Evolutionary conservation across 768 basidiomycete genomes (phyloP), one percentile per base, ranked within the genome.

Genomic region (Pleurotus giganteus): DNA sequence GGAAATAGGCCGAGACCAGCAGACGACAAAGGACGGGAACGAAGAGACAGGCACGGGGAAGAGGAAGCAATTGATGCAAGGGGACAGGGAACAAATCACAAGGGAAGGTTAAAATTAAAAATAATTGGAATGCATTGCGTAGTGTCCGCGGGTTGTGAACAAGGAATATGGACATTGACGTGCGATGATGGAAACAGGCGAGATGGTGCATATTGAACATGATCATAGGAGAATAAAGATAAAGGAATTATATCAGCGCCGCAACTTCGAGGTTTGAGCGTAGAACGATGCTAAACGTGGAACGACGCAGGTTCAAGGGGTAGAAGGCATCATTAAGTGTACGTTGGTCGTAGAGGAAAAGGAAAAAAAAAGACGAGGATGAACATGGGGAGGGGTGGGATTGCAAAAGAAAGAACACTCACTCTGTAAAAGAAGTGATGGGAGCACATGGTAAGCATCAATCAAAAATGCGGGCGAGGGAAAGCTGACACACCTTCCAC

Each of bases 401-500:
- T 63, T 58, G 64, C 63, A 50, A 62, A 57, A 58, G 64, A 61
- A 50, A 39, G 42, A 59, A 62, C 28, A 87, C 86, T 89, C 79
- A 90, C 88, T 88, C 87, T 89, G 61, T 37, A 60, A 60, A 53
- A 54, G 26, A 58, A 55, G 42, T 62, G 63, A 57, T 50, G 39
- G 56, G 58, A 58, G 45, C 23, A 45, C 36, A 46, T 52, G 39
- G 53, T 59, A 17, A 57, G 56, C 19, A 47, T 50, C 24, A 23
- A 57, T 42, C 34, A 7, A 17, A 32, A 46, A 53, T 57, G 28
- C 26, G 41, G 45, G 36, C 9, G 43, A 19, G n/a, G 51, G 41
- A 23, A n/a, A 47, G 34, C 12, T 6, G 17, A 76, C 84, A 62
- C 58, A 91, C 91, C 92, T 94, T 94, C 90, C 47, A 94, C 92